A percentile compares a stretch with the other conserved stretches of the same genome.
phyloP scores from a whole-genome alignment of 139 green algal genomes.

The Chlamydomonas asymmetrica region DNA sequence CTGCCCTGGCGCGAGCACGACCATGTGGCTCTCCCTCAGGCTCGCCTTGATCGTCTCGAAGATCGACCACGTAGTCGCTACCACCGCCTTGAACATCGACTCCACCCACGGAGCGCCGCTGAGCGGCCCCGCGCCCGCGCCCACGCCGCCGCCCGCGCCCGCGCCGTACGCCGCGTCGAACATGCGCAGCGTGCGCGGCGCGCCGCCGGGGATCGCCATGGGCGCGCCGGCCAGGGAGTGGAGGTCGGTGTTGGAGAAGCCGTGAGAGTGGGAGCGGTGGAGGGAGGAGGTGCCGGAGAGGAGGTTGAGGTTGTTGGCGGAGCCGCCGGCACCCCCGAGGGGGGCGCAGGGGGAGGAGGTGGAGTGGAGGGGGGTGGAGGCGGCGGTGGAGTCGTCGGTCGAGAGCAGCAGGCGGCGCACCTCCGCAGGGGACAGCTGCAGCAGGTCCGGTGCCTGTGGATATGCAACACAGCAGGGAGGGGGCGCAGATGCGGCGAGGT shows the following conservation, averaged over 20 bases:
- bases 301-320: background rate
- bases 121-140: background rate
- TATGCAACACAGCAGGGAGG: no score
- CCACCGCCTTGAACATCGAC: constrained; percentile 36
- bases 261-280: background rate
- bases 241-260: background rate
- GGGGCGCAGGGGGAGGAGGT: no score
- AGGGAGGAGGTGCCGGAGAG: background rate
- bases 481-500: no score
- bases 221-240: background rate
- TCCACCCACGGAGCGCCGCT: constrained; percentile 5
- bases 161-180: background rate
- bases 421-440: no score
- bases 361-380: no score
- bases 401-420: no score
- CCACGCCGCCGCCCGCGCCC: background rate
- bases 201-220: background rate
- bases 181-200: background rate
- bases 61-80: constrained; percentile 14
- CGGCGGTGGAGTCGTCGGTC: no score
- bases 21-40: constrained; percentile 26
- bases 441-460: no score
- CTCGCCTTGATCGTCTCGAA: constrained; percentile 26
- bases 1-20: constrained; percentile 39
- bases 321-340: no score